Percentiles rank a stretch among this genome's conserved stretches.
Conservation (phyloP, 108 stramenopile species). For the Ochromonas danica region DNA sequence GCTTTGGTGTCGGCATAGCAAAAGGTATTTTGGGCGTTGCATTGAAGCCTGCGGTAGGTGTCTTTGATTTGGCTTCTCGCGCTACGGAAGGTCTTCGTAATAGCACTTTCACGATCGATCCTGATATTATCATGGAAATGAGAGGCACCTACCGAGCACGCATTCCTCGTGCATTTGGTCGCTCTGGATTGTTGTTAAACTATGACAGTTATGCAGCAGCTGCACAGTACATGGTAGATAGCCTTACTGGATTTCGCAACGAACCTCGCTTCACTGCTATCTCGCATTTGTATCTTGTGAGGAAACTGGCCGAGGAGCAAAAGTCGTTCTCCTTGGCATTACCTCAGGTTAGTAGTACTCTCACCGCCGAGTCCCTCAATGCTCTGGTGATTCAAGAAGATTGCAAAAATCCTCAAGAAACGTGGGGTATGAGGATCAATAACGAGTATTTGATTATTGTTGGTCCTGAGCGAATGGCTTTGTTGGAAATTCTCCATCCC, state of each 20-base stretch:
- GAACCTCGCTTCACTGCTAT: background rate
- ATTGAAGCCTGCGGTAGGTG: constrained; percentile 34
- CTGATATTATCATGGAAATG: background rate
- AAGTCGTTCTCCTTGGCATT: background rate
- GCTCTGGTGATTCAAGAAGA: background rate
- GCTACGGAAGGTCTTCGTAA: constrained; percentile 21
- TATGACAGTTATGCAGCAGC: background rate
- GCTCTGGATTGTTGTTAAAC: background rate
- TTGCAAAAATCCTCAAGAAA: background rate
- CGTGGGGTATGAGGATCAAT: background rate
- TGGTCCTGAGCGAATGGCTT: background rate
- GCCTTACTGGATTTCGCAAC: background rate
- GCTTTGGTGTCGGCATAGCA: constrained; percentile 17
- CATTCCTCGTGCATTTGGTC: constrained; percentile 29
- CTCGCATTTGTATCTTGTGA: background rate
- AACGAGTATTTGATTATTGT: background rate
- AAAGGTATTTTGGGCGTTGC: constrained; percentile 30
- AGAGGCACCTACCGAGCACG: constrained; percentile 2
- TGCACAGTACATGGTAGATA: constrained; percentile 11
- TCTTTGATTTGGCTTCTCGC: constrained; percentile 29
- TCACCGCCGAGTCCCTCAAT: no score
- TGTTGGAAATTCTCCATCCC: background rate
- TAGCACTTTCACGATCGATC: background rate
- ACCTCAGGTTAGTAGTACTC: no score
- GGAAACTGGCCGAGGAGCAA: background rate